These are phyloP conservation scores for Linnemannia zychae DNA, from an alignment of 192 early-diverging fungal species.

Conservation along the genomic window DNA sequence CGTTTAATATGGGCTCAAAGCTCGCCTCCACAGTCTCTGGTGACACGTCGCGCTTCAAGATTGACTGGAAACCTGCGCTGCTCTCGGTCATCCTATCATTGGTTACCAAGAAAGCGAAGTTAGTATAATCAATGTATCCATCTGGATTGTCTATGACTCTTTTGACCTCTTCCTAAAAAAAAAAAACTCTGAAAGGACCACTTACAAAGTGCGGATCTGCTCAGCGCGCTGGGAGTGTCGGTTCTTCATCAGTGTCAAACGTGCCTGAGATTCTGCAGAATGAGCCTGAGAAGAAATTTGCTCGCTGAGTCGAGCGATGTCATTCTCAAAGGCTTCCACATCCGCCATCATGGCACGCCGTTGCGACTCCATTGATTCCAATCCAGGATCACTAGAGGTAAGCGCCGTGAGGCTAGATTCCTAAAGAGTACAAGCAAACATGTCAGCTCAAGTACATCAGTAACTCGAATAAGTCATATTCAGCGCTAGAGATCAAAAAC, in stretches of 20 bases:
- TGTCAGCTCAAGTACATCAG: not conserved
- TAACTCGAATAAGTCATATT: not conserved
- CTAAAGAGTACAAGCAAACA: not conserved
- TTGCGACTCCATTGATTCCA: constrained; percentile 27
- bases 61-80: constrained; percentile 6
- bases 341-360: constrained; percentile 27
- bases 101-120: not conserved
- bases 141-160: no score
- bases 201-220: constrained; percentile 31
- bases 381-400: constrained; percentile 23
- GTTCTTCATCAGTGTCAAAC: constrained; percentile 32
- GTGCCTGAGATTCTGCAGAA: constrained; percentile 40
- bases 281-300: constrained; percentile 34
- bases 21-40: constrained; percentile 38
- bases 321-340: constrained; percentile 37
- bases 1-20: constrained; percentile 56
- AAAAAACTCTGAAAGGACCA: not conserved
- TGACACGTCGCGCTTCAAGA: not conserved
- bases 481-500: not conserved
- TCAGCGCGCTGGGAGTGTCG: constrained; percentile 5
- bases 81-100: constrained; percentile 22
- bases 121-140: not conserved
- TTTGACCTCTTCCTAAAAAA: not conserved
- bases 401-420: constrained; percentile 18
- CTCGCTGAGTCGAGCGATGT: constrained; percentile 34